These are phyloP conservation scores for Bimuria novae-zelandiae DNA, from an alignment of 2,329 filamentous ascomycete species.

Conservation along the genomic window DNA sequence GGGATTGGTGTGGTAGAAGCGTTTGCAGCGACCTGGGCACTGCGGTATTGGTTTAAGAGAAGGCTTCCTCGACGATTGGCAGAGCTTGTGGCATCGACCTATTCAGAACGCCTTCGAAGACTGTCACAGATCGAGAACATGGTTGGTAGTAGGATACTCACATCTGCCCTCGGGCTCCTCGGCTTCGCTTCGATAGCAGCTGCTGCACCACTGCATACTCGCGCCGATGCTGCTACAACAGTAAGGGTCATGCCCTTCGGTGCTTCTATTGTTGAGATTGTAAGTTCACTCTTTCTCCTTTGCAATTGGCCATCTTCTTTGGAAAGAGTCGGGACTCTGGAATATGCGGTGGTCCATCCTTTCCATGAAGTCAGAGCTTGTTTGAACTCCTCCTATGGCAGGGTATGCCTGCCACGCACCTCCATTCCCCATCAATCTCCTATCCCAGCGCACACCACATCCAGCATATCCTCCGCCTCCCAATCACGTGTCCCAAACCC, in stretches of 20 bases:
- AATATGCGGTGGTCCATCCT: background rate
- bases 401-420: too few relatives aligned
- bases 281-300: constrained; percentile 13
- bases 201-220: background rate
- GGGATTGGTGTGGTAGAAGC: too few relatives aligned
- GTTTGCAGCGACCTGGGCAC: too few relatives aligned
- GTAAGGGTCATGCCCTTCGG: constrained; percentile 45
- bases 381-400: too few relatives aligned
- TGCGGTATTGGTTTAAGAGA: too few relatives aligned
- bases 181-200: background rate
- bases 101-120: background rate
- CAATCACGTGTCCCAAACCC: background rate
- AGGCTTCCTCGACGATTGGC: background rate
- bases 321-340: background rate
- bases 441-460: background rate
- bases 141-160: background rate
- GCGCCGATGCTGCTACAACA: constrained; percentile 19
- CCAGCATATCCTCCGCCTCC: background rate
- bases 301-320: background rate
- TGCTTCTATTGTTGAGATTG: constrained; percentile 40
- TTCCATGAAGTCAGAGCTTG: background rate
- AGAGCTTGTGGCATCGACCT: background rate
- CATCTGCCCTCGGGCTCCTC: constrained; percentile 1
- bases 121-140: background rate
- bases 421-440: too few relatives aligned